phyloP scores from a whole-genome alignment of 345 rosid genomes.

The Geranium brycei region DNA sequence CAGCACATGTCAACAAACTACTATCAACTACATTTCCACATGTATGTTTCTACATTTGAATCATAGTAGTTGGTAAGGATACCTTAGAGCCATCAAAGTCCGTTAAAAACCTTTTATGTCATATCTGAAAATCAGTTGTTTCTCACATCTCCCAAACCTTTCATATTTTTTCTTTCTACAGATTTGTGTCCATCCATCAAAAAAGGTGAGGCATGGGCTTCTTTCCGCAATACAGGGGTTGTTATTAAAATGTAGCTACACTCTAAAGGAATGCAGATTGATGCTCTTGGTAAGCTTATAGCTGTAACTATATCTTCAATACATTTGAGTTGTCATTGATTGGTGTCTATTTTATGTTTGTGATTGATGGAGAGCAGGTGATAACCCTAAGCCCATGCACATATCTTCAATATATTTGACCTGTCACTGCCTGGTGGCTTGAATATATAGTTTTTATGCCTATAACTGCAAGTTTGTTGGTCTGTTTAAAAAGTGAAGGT shows the following conservation, averaged over 20 bases:
- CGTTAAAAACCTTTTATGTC: background rate
- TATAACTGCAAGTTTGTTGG: background rate
- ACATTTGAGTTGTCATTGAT: background rate
- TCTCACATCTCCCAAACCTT: slow-evolving; percentile 1
- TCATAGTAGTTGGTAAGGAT: background rate
- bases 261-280: slow-evolving; percentile 51
- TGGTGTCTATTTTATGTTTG: background rate
- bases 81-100: background rate
- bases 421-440: background rate
- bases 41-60: slow-evolving; percentile 28
- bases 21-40: slow-evolving; percentile 64
- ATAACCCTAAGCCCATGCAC: background rate
- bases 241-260: slow-evolving; percentile 44
- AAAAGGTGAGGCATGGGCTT: slow-evolving; percentile 54
- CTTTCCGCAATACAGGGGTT: slow-evolving; percentile 61
- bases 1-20: slow-evolving; percentile 54
- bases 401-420: background rate
- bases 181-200: slow-evolving; percentile 71
- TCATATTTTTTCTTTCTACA: slow-evolving; percentile 17
- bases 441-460: no score
- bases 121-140: slow-evolving; percentile 2
- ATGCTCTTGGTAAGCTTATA: slow-evolving; percentile 61
- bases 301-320: background rate
- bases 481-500: no score
- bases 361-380: background rate